phyloP scores from a whole-genome alignment of 352 stramenopile species.

The Pythium periplocum region DNA sequence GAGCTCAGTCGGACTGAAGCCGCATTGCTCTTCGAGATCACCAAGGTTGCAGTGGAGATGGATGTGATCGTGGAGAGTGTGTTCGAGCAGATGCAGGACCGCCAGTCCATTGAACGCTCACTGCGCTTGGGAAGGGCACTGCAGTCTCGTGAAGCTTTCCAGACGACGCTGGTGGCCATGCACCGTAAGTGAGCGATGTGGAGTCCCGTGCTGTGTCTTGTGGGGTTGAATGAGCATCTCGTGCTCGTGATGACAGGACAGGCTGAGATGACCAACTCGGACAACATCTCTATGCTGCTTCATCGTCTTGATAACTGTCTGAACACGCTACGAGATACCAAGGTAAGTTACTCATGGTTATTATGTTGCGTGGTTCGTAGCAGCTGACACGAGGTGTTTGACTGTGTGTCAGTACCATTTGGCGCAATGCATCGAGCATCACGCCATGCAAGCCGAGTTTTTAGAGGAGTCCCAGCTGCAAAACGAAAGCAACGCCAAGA shows the following conservation, averaged over 20 bases:
- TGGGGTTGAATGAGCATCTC: background rate
- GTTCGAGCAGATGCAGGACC: constrained; percentile 32
- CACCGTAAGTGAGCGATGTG: constrained; percentile 15
- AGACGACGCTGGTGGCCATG: constrained; percentile 24
- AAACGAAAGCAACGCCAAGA: too few species aligned
- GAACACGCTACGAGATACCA: constrained; percentile 16
- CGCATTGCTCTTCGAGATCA: constrained; percentile 25
- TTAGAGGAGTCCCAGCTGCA: too few species aligned
- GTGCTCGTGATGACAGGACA: background rate
- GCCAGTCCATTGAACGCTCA: constrained; percentile 7
- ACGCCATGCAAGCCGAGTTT: background rate
- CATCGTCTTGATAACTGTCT: constrained; percentile 16
- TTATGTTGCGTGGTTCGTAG: background rate
- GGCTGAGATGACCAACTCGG: constrained; percentile 1
- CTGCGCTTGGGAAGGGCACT: background rate
- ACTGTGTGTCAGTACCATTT: constrained; percentile 20
- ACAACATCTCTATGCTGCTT: constrained; percentile 13
- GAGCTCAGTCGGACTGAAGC: constrained; percentile 11
- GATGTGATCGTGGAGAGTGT: constrained; percentile 24
- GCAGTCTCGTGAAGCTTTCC: constrained; percentile 6
- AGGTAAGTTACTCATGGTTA: constrained; percentile 5
- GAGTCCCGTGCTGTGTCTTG: background rate
- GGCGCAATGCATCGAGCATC: constrained; percentile 20
- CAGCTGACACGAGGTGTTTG: background rate
- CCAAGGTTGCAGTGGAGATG: constrained; percentile 26